Conservation (phyloP, 2,329 filamentous ascomycete genomes). For the Sphaerulina populicola region DNA sequence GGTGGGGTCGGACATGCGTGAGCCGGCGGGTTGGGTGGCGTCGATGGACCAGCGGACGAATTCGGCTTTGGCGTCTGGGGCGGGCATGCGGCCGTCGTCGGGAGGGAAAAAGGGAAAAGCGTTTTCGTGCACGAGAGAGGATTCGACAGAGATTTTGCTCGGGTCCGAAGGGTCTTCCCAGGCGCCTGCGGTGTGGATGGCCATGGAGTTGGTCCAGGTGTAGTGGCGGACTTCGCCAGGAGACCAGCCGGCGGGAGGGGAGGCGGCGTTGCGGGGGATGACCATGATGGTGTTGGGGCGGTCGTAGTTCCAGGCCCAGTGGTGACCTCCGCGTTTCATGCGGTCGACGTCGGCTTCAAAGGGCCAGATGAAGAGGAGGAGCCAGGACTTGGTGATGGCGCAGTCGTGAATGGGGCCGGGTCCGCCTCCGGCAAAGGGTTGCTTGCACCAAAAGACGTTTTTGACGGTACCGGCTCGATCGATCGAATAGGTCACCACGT, state of each 20-base stretch:
- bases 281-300: slow-evolving; percentile 25
- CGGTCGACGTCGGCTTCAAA: slow-evolving; percentile 33
- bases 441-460: slow-evolving; percentile 37
- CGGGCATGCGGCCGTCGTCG: slow-evolving; percentile 27
- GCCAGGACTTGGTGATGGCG: slow-evolving; percentile 35
- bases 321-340: slow-evolving; percentile 35
- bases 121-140: slow-evolving; percentile 37
- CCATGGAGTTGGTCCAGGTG: slow-evolving; percentile 30
- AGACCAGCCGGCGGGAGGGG: slow-evolving; percentile 17
- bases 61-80: slow-evolving; percentile 35
- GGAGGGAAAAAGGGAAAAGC: slow-evolving; percentile 40
- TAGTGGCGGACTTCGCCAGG: slow-evolving; percentile 15
- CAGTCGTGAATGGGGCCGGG: slow-evolving; percentile 37
- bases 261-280: slow-evolving; percentile 18
- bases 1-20: slow-evolving; percentile 26
- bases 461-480: slow-evolving; percentile 34
- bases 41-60: slow-evolving; percentile 40
- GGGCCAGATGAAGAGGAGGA: slow-evolving; percentile 35
- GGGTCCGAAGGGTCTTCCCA: slow-evolving; percentile 32
- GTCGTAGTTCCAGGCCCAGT: slow-evolving; percentile 34
- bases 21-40: slow-evolving; percentile 25
- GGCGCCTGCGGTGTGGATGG: slow-evolving; percentile 38
- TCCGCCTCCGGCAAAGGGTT: slow-evolving; percentile 28
- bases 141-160: slow-evolving; percentile 35
- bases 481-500: slow-evolving; percentile 37